phyloP scores from a whole-genome alignment of 805 yeast species.

The Cyberlindnera suaveolens region DNA sequence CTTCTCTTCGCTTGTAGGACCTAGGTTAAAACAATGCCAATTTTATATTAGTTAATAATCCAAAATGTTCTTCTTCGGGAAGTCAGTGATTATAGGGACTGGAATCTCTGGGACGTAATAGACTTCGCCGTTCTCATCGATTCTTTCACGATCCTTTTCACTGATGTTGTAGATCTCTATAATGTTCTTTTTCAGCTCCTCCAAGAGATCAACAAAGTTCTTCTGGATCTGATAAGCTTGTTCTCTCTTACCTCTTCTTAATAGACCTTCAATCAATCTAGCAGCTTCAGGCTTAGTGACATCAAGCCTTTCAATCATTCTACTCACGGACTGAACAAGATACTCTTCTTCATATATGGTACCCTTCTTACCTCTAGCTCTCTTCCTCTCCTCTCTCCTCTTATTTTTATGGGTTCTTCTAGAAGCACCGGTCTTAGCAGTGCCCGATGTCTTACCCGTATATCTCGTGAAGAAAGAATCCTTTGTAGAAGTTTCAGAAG shows the following conservation, averaged over 20 bases:
- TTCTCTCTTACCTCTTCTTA: constrained; percentile 64
- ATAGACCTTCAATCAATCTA: constrained; percentile 65
- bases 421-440: constrained; percentile 95
- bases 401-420: constrained; percentile 87
- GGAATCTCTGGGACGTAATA: constrained; percentile 75
- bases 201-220: constrained; percentile 51
- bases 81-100: constrained; percentile 56
- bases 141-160: constrained; percentile 81
- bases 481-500: constrained; percentile 87
- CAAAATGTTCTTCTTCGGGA: constrained; percentile 50
- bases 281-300: constrained; percentile 71
- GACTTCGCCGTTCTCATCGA: constrained; percentile 82
- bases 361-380: constrained; percentile 96
- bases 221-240: constrained; percentile 81
- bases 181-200: constrained; percentile 50
- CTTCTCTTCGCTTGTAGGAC: too few relatives aligned
- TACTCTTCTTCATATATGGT: constrained; percentile 97
- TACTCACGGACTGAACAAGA: constrained; percentile 78
- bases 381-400: constrained; percentile 91
- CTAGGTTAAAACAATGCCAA: too few relatives aligned
- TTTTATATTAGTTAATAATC: constrained; percentile 39
- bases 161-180: constrained; percentile 75
- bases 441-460: constrained; percentile 93
- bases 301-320: constrained; percentile 76
- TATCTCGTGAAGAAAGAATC: constrained; percentile 93